Conservation (phyloP, 1,139 yeast genomes). For the Geotrichum histeridarum region DNA sequence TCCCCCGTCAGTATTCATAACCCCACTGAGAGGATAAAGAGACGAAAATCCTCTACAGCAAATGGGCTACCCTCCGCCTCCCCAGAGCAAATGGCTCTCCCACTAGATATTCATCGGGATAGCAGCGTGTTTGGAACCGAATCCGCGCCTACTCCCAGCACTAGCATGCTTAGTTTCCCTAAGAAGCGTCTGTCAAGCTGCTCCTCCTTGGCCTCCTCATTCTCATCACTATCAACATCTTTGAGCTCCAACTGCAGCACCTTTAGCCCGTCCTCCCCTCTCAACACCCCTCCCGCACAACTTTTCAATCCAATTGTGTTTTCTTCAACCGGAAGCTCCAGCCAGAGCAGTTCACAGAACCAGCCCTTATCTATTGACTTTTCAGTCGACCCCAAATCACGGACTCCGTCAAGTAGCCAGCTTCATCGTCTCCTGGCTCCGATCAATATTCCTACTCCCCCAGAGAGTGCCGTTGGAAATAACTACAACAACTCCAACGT, state of each 20-base stretch:
- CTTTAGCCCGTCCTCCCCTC: background rate
- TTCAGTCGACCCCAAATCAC: slow-evolving; percentile 2
- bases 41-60: slow-evolving; percentile 6
- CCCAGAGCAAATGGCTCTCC: background rate
- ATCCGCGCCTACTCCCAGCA: background rate
- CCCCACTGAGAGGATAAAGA: slow-evolving; percentile 5
- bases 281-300: background rate
- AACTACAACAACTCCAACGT: background rate
- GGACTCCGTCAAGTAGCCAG: background rate
- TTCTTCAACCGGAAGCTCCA: slow-evolving; percentile 3
- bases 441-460: background rate
- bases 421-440: slow-evolving; percentile 5
- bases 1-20: slow-evolving; percentile 1
- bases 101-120: background rate
- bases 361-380: background rate
- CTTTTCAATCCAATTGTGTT: slow-evolving; percentile 16
- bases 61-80: background rate
- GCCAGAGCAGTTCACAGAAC: background rate
- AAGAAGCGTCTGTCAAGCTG: background rate
- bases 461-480: background rate
- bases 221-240: background rate
- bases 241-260: slow-evolving; percentile 1
- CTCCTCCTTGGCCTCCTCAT: background rate
- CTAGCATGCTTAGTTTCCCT: background rate
- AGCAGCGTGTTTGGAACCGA: background rate